phyloP scores from a whole-genome alignment of 345 rosid species.

The Pistacia vera region DNA sequence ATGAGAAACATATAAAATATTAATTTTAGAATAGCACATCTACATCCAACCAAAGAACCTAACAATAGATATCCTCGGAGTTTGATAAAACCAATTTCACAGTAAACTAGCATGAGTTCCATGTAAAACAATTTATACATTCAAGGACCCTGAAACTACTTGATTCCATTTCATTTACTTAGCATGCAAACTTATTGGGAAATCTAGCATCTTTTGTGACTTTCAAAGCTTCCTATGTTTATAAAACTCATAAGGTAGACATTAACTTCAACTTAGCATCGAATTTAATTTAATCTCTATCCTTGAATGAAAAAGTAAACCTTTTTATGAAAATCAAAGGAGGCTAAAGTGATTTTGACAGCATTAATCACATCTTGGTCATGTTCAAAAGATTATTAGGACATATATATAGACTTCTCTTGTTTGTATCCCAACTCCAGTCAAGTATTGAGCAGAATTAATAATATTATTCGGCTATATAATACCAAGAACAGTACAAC shows the following conservation, averaged over 20 bases:
- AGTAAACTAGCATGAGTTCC: not conserved
- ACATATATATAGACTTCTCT: not conserved
- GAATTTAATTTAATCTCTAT: no score
- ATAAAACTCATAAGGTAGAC: no score
- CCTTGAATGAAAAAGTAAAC: not conserved
- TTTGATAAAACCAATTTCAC: not conserved
- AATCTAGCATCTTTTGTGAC: no score
- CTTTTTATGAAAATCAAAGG: not conserved
- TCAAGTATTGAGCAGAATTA: not conserved
- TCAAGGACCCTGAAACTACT: not conserved
- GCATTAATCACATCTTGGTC: not conserved
- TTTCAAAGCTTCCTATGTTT: no score
- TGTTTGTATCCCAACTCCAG: not conserved
- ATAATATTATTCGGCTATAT: not conserved
- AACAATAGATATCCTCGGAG: not conserved
- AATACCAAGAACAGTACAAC: not conserved
- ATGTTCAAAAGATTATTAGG: not conserved
- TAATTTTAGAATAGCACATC: not conserved
- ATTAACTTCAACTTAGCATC: no score
- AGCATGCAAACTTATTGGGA: no score
- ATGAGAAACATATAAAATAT: not conserved
- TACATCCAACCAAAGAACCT: not conserved
- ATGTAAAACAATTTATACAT: no score
- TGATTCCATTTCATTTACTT: not conserved
- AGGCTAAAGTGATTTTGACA: not conserved